phyloP scores from a whole-genome alignment of 495 filamentous ascomycete species.

The Articulospora tetracladia region DNA sequence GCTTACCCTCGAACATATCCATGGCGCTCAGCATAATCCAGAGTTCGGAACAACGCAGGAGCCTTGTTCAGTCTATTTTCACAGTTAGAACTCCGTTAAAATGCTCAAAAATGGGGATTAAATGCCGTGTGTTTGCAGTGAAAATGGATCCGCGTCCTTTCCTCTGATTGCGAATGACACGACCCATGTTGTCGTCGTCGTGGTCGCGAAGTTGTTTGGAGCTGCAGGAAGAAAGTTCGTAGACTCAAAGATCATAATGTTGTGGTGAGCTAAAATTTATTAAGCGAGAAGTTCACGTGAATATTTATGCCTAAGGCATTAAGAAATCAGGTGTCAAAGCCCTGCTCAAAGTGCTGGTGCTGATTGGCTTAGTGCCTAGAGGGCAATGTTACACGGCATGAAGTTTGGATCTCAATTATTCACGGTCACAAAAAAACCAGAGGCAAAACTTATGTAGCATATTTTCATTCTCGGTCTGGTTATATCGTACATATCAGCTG shows the following conservation, averaged over 20 bases:
- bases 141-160: conserved; percentile 99
- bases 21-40: conserved; percentile 94
- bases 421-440: too few relatives aligned
- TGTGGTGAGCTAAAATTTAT: conserved; percentile 10
- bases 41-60: conserved; percentile 83
- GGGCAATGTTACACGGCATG: too few relatives aligned
- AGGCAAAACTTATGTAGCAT: too few relatives aligned
- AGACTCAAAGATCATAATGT: background rate
- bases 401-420: too few relatives aligned
- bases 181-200: conserved; percentile 49
- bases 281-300: background rate
- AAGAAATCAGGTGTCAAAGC: too few relatives aligned
- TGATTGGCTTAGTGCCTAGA: too few relatives aligned
- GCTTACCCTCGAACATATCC: conserved; percentile 75
- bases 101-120: too few relatives aligned
- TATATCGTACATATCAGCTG: too few relatives aligned
- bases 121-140: conserved; percentile 76
- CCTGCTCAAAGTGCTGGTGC: too few relatives aligned
- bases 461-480: too few relatives aligned
- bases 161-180: conserved; percentile 95
- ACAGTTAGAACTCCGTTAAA: background rate
- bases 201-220: conserved; percentile 6
- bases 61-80: conserved; percentile 55
- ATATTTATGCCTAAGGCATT: too few relatives aligned
- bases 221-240: conserved; percentile 1